Conservation (phyloP, 495 filamentous ascomycete species). For the Daldinia concentrica region DNA sequence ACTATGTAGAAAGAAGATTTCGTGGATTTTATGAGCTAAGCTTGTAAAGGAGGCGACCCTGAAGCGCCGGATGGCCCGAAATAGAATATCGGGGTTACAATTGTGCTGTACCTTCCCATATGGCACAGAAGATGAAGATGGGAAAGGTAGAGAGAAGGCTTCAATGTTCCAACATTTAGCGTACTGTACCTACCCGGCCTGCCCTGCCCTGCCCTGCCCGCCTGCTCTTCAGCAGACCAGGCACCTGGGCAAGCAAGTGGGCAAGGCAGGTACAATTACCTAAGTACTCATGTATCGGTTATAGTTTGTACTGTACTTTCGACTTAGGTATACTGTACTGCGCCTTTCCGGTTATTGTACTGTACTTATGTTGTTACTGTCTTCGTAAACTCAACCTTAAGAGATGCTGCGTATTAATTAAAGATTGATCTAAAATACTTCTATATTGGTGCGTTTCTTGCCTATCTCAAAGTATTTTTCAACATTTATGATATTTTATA, state of each 20-base stretch:
- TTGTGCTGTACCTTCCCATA: neutral
- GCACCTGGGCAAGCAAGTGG: neutral
- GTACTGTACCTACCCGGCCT: constrained; percentile 1
- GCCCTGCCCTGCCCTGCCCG: neutral
- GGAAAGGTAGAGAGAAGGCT: neutral
- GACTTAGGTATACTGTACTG: neutral
- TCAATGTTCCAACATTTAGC: neutral
- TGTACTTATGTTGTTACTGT: too few relatives aligned
- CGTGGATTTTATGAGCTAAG: neutral
- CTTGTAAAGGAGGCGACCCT: constrained; percentile 1
- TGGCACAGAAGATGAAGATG: too few relatives aligned
- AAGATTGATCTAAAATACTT: too few relatives aligned
- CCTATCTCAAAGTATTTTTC: too few relatives aligned
- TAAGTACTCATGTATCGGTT: neutral
- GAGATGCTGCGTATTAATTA: too few relatives aligned
- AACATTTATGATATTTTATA: too few relatives aligned
- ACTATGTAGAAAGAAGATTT: constrained; percentile 18
- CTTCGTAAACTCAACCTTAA: too few relatives aligned
- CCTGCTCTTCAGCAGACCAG: neutral
- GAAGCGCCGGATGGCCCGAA: constrained; percentile 30
- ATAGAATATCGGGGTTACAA: constrained; percentile 17
- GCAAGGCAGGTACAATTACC: neutral
- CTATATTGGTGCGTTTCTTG: too few relatives aligned
- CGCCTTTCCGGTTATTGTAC: constrained; percentile 9
- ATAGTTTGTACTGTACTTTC: neutral